A percentile compares a stretch with the other conserved stretches of the same genome.
Evolutionary conservation across 768 basidiomycete species (phyloP).

Genomic region (Boletus rubropictus): DNA sequence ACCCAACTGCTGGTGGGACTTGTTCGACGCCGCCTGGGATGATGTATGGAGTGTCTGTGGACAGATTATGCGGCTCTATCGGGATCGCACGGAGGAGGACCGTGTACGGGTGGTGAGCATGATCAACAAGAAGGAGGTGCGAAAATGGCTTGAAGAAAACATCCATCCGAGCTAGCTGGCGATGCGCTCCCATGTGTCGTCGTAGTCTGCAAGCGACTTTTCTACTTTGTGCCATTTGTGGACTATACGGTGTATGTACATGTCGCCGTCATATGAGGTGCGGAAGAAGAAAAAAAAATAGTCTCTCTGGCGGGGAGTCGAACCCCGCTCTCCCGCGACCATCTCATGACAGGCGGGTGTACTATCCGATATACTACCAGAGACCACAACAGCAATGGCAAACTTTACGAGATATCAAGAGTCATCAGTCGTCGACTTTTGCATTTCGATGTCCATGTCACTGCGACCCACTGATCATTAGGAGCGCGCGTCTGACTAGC

Average conservation of each 20-base stretch:
- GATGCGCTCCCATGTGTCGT: background rate
- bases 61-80: conserved; percentile 78
- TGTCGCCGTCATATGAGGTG: too few species aligned
- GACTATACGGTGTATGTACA: too few species aligned
- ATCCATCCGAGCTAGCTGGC: conserved; percentile 7
- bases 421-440: too few species aligned
- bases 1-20: conserved; percentile 83
- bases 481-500: too few species aligned
- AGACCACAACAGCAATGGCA: conserved; percentile 13
- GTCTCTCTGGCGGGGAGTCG: conserved; percentile 44
- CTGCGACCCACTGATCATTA: too few species aligned
- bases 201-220: background rate
- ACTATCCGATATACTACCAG: conserved; percentile 49
- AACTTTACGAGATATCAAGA: too few species aligned
- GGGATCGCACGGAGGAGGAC: conserved; percentile 41
- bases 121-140: conserved; percentile 72
- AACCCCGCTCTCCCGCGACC: conserved; percentile 39
- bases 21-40: conserved; percentile 89
- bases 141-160: conserved; percentile 75
- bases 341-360: conserved; percentile 42
- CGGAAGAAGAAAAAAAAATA: background rate
- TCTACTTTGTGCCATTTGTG: background rate
- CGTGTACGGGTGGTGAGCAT: conserved; percentile 48
- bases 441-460: too few species aligned
- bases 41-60: conserved; percentile 85